phyloP scores from a whole-genome alignment of 306 rosid species.

The Dalbergia cultrata region DNA sequence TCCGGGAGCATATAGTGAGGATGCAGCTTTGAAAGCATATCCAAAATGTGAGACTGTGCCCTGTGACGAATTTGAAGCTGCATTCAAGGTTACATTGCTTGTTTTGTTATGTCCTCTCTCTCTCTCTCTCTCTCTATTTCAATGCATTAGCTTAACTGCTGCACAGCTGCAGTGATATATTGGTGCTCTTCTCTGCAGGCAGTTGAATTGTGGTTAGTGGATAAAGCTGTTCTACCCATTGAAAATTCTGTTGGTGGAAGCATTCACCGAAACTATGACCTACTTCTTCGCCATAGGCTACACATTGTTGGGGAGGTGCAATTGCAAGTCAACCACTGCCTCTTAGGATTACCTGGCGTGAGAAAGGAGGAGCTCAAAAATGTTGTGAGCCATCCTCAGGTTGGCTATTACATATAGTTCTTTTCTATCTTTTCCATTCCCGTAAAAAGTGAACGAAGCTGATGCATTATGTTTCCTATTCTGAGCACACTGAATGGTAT shows the following conservation, averaged over 20 bases:
- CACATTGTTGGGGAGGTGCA: slow-evolving; percentile 93
- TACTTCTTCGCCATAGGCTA: slow-evolving; percentile 90
- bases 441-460: slow-evolving; percentile 13
- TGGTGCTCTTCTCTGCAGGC: slow-evolving; percentile 63
- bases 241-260: slow-evolving; percentile 92
- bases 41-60: slow-evolving; percentile 92
- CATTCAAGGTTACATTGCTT: slow-evolving; percentile 72
- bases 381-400: slow-evolving; percentile 94
- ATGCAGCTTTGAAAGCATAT: slow-evolving; percentile 86
- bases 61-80: slow-evolving; percentile 85
- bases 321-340: slow-evolving; percentile 80
- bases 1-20: slow-evolving; percentile 91
- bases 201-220: slow-evolving; percentile 91
- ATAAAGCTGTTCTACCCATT: slow-evolving; percentile 92
- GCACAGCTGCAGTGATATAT: slow-evolving; percentile 32
- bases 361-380: slow-evolving; percentile 72
- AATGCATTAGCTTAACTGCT: slow-evolving; percentile 28
- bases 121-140: background rate
- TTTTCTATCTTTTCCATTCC: slow-evolving; percentile 14
- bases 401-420: slow-evolving; percentile 43
- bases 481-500: slow-evolving; percentile 32
- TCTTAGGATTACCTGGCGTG: slow-evolving; percentile 82
- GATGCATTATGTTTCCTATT: slow-evolving; percentile 33
- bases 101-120: slow-evolving; percentile 2
- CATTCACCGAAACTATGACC: slow-evolving; percentile 90